Percentiles rank a stretch among this genome's conserved stretches.
Evolutionary conservation across 768 basidiomycete species (phyloP).

Genomic region (Lentinula detonsa): DNA sequence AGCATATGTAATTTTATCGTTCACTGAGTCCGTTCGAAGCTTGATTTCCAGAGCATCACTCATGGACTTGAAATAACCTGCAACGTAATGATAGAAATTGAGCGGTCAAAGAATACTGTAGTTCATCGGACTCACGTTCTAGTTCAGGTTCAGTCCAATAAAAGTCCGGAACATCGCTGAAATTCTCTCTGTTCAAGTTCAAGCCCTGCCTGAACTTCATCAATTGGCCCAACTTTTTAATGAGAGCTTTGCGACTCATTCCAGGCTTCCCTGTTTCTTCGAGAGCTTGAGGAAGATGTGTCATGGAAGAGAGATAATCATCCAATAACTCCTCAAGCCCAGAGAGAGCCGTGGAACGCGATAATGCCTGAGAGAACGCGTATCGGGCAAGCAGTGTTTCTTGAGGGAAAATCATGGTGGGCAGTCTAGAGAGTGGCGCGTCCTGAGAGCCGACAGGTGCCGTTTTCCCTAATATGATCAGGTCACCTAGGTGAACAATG

Average conservation of each 20-base stretch:
- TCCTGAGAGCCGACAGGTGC: conserved; percentile 50
- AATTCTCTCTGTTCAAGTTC: conserved; percentile 86
- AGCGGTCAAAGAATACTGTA: neutral
- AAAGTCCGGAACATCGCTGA: conserved; percentile 84
- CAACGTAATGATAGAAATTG: neutral
- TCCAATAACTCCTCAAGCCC: conserved; percentile 84
- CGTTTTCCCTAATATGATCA: conserved; percentile 80
- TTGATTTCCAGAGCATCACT: conserved; percentile 84
- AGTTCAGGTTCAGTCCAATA: conserved; percentile 94
- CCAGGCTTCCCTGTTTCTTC: conserved; percentile 80
- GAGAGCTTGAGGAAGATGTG: conserved; percentile 69
- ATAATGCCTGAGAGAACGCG: conserved; percentile 86
- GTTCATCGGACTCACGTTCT: conserved; percentile 47
- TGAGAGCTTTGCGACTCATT: conserved; percentile 72
- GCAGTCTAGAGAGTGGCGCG: conserved; percentile 36
- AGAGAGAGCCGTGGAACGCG: conserved; percentile 83
- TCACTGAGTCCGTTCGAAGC: conserved; percentile 71
- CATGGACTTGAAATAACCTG: conserved; percentile 80
- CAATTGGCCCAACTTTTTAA: conserved; percentile 87
- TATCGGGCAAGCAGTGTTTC: conserved; percentile 83
- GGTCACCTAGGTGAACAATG: conserved; percentile 40
- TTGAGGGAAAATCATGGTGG: conserved; percentile 51
- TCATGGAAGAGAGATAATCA: conserved; percentile 77
- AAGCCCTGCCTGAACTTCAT: conserved; percentile 90
- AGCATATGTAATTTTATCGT: conserved; percentile 90